Evolutionary conservation across 371 early-diverging fungal species (phyloP).

Genomic region (Chytridiales sp.): DNA sequence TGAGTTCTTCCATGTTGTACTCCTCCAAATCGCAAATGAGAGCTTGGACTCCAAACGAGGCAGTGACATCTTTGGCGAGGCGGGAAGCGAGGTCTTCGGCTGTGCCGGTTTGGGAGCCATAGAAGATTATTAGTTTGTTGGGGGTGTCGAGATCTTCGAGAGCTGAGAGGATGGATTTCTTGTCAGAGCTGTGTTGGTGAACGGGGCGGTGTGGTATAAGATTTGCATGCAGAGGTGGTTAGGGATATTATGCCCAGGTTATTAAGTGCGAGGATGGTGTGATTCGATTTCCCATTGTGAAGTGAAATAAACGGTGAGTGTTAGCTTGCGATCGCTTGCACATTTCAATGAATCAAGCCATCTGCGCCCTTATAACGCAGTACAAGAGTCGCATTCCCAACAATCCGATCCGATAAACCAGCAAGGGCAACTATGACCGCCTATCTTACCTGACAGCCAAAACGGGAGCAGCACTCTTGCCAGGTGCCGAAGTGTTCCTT

Average conservation of each 20-base stretch:
- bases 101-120: slow-evolving; percentile 95
- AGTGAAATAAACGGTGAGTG: not conserved
- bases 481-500: not conserved
- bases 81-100: slow-evolving; percentile 94
- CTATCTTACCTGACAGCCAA: too few species aligned
- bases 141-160: slow-evolving; percentile 18
- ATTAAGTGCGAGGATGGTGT: slow-evolving; percentile 2
- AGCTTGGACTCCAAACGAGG: slow-evolving; percentile 71
- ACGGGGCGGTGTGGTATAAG: not conserved
- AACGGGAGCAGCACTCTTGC: not conserved
- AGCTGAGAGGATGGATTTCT: slow-evolving; percentile 40
- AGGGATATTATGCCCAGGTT: too few species aligned
- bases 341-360: too few species aligned
- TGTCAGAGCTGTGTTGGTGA: slow-evolving; percentile 18
- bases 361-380: too few species aligned
- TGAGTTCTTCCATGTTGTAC: slow-evolving; percentile 77
- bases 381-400: too few species aligned
- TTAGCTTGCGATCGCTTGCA: not conserved
- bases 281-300: not conserved
- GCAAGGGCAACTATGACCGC: too few species aligned
- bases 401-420: too few species aligned
- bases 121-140: slow-evolving; percentile 67
- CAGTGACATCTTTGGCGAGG: slow-evolving; percentile 76
- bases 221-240: not conserved
- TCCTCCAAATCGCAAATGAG: slow-evolving; percentile 85